Base-by-base conservation (phyloP, 2,329 filamentous ascomycete genomes). In the Ustulina deusta region DNA sequence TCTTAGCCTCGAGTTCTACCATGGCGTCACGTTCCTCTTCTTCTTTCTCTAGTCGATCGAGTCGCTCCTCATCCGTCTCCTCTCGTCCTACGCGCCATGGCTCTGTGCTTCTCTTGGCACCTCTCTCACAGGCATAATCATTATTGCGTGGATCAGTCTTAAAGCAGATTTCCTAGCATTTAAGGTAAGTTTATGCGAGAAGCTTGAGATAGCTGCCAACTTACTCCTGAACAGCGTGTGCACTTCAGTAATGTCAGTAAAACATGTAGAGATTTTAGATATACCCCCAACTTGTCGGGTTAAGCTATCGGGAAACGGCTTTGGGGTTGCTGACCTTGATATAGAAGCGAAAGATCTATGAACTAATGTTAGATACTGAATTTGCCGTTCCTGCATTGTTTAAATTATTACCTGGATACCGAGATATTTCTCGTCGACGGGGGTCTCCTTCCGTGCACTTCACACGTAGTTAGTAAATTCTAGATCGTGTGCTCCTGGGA, bases 1-100 rank as follows among this genome's bases (percentile, higher is more conserved):
- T 97, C 83, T 98, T 98, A 70, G 92, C 91, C 82, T 99, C 96
- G 54, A 99, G 82, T 78, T 97, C 94, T 65, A 92, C 92, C 97
- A 99, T 99, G 25, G 93, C 93, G 79, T 97, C 94, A 71, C 90
- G 86, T 79, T 97, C 93, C 66, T 90, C 87, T 71, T 90, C 82
- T 71, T 87, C 85, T 61, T 97, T 93, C 81, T 97, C 94, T 5
- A 98, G 81, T 29, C 96, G 84, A 78, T 97, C 93, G 6, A 98
- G 83, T 48, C 92, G 85, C 82, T 97, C 89, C 78, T 98, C 93
- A 72, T 97, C 92, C 1, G 93, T 95, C 82, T 97, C 95, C 27
- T 87, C 85, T 58, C 78, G 79, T 9, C 83, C 82, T 65, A 87
- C 83, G 29, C 93, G 84, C 96, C 96, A 99, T 0, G 92, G 91